Base-by-base conservation (phyloP, 2,329 filamentous ascomycete genomes). In the Rhynchosporium agropyri region DNA sequence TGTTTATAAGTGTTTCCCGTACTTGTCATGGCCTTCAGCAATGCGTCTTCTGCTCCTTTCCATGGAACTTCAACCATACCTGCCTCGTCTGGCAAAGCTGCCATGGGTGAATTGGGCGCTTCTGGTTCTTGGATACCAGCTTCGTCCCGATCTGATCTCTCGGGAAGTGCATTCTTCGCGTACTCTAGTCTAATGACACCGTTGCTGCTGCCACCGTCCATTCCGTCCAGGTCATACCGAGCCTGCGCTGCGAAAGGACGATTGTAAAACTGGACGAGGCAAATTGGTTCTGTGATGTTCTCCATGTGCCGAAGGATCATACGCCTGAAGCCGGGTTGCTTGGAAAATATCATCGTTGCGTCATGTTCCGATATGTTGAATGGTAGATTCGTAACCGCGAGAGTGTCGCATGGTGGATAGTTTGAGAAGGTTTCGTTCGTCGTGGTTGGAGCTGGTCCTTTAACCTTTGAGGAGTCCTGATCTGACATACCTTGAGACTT, bases 371-470 rank as follows among this genome's bases (percentile, higher is more conserved):
- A 94, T 0, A 93, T 96, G 74, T 97, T 91, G 61, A 92, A 86
- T 0, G 94, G 95, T 46, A 99, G 80, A 72, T 98, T 98, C n/a
- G 94, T 94, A n/a, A 99, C 94, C 72, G 98, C 98, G 6, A 99
- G 82, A 0, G 95, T 99, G 74, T 99, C 98, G 83, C 95, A 98
- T 0, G 95, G 95, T 1, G 94, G 93, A 71, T 98, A 42, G 7
- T 7, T 38, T 26, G n/a, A n/a, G 8, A 20, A 36, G 7, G 5
- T 36, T 28, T 38, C 9, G 3, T n/a, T 13, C 6, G 7, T n/a
- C 26, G 3, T 3, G n/a, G 8, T 9, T 26, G 43, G 3, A 26
- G n/a, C n/a, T 1, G 43, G n/a, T n/a, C 8, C 3, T 46, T 2
- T 3, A 46, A 1, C n/a, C 20, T 20, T 20, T 20, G 20, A 9